Evolutionary conservation across 1,284 basidiomycete species (phyloP).

Genomic region (Irpex rosettiformis): DNA sequence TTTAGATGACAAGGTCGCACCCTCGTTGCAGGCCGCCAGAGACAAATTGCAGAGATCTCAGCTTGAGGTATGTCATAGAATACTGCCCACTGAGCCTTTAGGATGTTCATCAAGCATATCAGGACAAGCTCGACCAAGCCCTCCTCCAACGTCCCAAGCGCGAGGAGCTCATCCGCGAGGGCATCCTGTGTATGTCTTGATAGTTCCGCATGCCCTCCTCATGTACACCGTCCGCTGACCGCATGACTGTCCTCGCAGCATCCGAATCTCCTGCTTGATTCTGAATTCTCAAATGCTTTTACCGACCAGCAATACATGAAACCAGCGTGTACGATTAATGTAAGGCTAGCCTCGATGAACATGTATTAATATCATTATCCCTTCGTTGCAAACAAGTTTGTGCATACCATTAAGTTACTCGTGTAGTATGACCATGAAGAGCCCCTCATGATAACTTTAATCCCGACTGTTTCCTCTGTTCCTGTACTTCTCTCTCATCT

Average conservation of each 20-base stretch:
- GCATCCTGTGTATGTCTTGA: constrained; percentile 49
- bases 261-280: constrained; percentile 2
- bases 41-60: constrained; percentile 65
- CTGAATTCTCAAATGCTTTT: not conserved
- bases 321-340: not conserved
- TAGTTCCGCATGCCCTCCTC: not conserved
- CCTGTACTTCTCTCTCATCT: constrained; percentile 55
- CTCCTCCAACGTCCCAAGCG: constrained; percentile 62
- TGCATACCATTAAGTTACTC: constrained; percentile 6
- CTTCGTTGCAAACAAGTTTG: not conserved
- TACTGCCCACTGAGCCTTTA: no score
- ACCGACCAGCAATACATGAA: not conserved
- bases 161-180: constrained; percentile 69
- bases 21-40: constrained; percentile 62
- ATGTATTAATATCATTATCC: not conserved
- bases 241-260: not conserved
- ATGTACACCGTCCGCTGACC: not conserved
- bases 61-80: constrained; percentile 48
- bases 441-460: no score
- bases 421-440: no score
- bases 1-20: constrained; percentile 68
- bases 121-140: constrained; percentile 70
- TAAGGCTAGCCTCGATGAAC: not conserved
- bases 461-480: constrained; percentile 26
- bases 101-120: constrained; percentile 6